Percentiles rank a stretch among this genome's conserved stretches.
phyloP scores from a whole-genome alignment of 2,329 filamentous ascomycete species.

The Arthrobotrys sinensis region DNA sequence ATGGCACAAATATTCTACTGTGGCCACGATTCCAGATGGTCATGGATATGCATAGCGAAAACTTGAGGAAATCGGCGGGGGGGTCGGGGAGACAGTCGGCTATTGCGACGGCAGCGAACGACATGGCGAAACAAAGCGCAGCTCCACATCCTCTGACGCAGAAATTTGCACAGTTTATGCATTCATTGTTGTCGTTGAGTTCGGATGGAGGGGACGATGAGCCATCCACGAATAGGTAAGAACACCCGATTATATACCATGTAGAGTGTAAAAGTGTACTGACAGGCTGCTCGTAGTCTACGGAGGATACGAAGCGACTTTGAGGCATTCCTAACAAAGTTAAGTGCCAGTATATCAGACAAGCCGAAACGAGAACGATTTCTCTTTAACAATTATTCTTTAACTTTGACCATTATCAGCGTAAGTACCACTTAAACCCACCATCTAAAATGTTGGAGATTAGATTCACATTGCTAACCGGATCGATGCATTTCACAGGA shows the following conservation, averaged over 20 bases:
- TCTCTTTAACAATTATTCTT: conserved; percentile 94
- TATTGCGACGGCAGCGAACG: conserved; percentile 69
- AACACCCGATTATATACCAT: background rate
- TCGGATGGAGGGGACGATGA: conserved; percentile 95
- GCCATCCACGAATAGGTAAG: conserved; percentile 77
- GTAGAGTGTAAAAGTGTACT: background rate
- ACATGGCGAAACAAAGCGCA: conserved; percentile 77
- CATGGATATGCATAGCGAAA: conserved; percentile 94
- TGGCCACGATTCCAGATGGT: conserved; percentile 96
- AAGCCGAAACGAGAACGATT: conserved; percentile 87
- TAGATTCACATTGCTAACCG: no score
- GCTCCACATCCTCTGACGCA: conserved; percentile 94
- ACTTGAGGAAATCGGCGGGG: conserved; percentile 77
- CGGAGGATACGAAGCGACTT: conserved; percentile 83
- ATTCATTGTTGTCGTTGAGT: conserved; percentile 85
- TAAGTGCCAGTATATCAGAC: conserved; percentile 82
- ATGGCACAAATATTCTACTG: conserved; percentile 93
- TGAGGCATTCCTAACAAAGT: conserved; percentile 83
- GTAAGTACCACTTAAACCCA: conserved; percentile 68
- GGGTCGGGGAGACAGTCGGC: conserved; percentile 66
- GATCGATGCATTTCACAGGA: conserved; percentile 66
- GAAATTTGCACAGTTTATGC: conserved; percentile 92
- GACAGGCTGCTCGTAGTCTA: conserved; percentile 72
- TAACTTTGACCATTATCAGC: conserved; percentile 92
- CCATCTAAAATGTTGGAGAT: no score